phyloP scores from a whole-genome alignment of 129 eudicot species.

The Lonicera japonica region DNA sequence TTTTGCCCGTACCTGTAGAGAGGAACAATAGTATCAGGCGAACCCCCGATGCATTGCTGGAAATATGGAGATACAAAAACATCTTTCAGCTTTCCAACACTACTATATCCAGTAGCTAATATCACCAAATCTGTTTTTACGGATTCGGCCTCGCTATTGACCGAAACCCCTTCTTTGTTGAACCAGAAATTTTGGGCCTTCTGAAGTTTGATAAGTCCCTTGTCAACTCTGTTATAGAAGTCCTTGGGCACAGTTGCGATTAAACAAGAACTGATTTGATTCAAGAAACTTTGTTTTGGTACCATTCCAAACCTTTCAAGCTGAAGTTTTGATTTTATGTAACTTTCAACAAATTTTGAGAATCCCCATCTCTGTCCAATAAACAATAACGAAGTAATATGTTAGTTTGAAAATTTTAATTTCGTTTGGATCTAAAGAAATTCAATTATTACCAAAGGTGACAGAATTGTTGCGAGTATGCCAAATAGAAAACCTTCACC shows the following conservation, averaged over 20 bases:
- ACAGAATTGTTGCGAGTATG: constrained; percentile 40
- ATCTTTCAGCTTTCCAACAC: constrained; percentile 41
- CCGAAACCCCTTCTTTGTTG: constrained; percentile 42
- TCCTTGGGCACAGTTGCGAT: constrained; percentile 22
- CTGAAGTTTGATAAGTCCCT: constrained; percentile 49
- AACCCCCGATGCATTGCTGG: constrained; percentile 29
- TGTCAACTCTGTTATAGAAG: constrained; percentile 33
- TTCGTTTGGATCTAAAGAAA: background rate
- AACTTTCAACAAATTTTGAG: constrained; percentile 42
- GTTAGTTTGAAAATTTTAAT: background rate
- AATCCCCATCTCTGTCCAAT: constrained; percentile 48
- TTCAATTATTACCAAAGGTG: constrained; percentile 41
- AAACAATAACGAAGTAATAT: background rate
- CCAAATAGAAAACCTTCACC: constrained; percentile 38
- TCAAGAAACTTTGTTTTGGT: constrained; percentile 36
- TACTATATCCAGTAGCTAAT: constrained; percentile 61
- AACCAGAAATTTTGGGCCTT: constrained; percentile 30
- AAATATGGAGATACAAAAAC: constrained; percentile 44
- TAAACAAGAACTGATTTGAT: constrained; percentile 29
- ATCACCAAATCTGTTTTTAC: constrained; percentile 49
- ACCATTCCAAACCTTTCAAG: constrained; percentile 42
- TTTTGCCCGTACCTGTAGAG: constrained; percentile 51
- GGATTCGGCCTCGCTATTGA: constrained; percentile 17
- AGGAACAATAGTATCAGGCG: constrained; percentile 32
- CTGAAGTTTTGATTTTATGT: constrained; percentile 26